Conservation (phyloP, 2,329 filamentous ascomycete genomes). For the Alternaria panax region DNA sequence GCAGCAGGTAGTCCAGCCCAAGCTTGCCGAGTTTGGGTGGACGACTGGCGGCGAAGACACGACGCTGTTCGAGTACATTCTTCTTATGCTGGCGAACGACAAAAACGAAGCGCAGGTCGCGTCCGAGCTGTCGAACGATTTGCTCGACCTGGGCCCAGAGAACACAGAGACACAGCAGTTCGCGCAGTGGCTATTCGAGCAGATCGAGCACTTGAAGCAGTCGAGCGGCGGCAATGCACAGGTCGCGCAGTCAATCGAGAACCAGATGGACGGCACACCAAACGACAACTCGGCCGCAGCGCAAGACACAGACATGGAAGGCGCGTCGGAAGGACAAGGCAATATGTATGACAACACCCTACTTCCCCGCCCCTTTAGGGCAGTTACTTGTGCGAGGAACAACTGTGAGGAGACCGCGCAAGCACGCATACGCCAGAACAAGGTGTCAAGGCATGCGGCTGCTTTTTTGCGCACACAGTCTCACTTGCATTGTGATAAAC, state of each 20-base stretch:
- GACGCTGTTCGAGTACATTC: conserved; percentile 92
- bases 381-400: neutral
- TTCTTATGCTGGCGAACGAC: conserved; percentile 95
- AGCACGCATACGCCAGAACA: neutral
- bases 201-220: conserved; percentile 75
- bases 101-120: conserved; percentile 92
- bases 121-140: conserved; percentile 83
- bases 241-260: conserved; percentile 25
- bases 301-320: conserved; percentile 75
- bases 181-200: conserved; percentile 90
- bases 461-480: neutral
- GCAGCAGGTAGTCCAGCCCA: conserved; percentile 82
- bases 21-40: conserved; percentile 93
- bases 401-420: neutral
- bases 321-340: conserved; percentile 56
- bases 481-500: neutral
- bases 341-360: conserved; percentile 50
- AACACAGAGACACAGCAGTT: conserved; percentile 85
- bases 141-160: conserved; percentile 81
- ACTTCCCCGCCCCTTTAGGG: neutral
- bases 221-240: conserved; percentile 57
- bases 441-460: neutral
- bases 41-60: conserved; percentile 80
- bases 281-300: conserved; percentile 46
- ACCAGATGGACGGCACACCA: conserved; percentile 33